Conservation (phyloP, 257 asterid species). For the Thymus mandschuricus region DNA sequence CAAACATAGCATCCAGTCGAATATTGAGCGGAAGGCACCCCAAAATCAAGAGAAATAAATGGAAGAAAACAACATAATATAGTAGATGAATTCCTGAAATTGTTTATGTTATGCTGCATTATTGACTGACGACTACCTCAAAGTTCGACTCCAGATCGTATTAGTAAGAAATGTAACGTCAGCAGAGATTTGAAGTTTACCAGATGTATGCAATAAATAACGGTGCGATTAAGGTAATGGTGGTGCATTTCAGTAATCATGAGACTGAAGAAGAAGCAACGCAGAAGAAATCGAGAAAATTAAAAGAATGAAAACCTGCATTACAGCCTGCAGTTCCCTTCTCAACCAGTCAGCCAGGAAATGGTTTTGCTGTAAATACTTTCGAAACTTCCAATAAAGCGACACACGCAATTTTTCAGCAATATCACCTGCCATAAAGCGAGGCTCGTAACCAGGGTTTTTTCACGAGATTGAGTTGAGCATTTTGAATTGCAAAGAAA, state of each 20-base stretch:
- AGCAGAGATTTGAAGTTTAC: not conserved
- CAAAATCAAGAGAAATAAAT: not conserved
- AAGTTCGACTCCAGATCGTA: not conserved
- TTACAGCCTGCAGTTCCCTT: slow-evolving; percentile 78
- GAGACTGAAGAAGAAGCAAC: slow-evolving; percentile 11
- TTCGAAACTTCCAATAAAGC: slow-evolving; percentile 68
- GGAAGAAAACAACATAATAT: not conserved
- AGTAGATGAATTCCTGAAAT: not conserved
- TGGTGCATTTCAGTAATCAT: not conserved
- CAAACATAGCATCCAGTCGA: not conserved
- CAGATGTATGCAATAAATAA: not conserved
- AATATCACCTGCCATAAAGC: slow-evolving; percentile 45
- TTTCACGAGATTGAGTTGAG: slow-evolving; percentile 14
- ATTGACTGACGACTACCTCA: not conserved
- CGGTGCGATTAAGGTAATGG: too few species aligned
- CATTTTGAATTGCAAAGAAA: slow-evolving; percentile 14
- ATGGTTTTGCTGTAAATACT: slow-evolving; percentile 56
- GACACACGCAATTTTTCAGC: slow-evolving; percentile 47
- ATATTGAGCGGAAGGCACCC: not conserved
- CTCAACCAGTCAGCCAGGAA: slow-evolving; percentile 69
- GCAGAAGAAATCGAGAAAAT: slow-evolving; percentile 4
- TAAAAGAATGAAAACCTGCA: slow-evolving; percentile 47
- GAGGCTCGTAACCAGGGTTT: not conserved
- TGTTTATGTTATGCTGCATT: too few species aligned
- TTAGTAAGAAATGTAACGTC: not conserved